Conservation (phyloP, 2,329 filamentous ascomycete species). For the Plectosphaerella sp. region DNA sequence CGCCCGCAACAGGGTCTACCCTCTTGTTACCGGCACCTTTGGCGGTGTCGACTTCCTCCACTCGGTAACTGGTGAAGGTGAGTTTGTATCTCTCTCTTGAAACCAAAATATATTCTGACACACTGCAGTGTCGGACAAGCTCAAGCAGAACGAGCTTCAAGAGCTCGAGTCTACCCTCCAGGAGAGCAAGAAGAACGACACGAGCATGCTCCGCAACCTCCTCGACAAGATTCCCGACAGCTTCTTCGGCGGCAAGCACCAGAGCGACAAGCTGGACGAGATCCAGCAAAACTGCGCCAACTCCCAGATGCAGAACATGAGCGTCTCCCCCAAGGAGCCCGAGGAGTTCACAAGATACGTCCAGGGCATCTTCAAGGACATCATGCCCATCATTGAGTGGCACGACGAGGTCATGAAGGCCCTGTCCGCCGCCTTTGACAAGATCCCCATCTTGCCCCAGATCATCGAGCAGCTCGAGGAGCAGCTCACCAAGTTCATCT, state of each 20-base stretch:
- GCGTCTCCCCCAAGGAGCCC: conserved; percentile 72
- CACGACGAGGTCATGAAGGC: conserved; percentile 82
- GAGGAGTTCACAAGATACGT: conserved; percentile 82
- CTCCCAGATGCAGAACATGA: conserved; percentile 70
- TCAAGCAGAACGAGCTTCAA: conserved; percentile 86
- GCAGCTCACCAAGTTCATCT: conserved; percentile 84
- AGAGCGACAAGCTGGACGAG: conserved; percentile 72
- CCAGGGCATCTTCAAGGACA: conserved; percentile 66
- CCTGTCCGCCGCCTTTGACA: conserved; percentile 74
- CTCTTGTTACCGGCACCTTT: conserved; percentile 86
- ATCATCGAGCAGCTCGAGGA: conserved; percentile 83
- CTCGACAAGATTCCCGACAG: conserved; percentile 78
- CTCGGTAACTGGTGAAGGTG: conserved; percentile 69
- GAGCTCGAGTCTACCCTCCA: conserved; percentile 80
- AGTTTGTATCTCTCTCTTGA: conserved; percentile 1
- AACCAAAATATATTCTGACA: conserved; percentile 4
- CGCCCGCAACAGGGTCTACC: conserved; percentile 61
- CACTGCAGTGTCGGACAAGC: conserved; percentile 71
- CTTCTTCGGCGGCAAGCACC: conserved; percentile 70
- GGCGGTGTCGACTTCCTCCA: conserved; percentile 93
- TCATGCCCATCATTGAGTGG: conserved; percentile 87
- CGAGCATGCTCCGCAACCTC: conserved; percentile 72
- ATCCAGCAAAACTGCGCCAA: conserved; percentile 72
- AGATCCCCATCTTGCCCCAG: conserved; percentile 80
- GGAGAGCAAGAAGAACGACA: conserved; percentile 58